Percentiles rank a stretch among this genome's conserved stretches.
These are phyloP conservation scores for Endocalyx cinctus DNA, from an alignment of 2,329 filamentous ascomycete species.

Conservation along the genomic window DNA sequence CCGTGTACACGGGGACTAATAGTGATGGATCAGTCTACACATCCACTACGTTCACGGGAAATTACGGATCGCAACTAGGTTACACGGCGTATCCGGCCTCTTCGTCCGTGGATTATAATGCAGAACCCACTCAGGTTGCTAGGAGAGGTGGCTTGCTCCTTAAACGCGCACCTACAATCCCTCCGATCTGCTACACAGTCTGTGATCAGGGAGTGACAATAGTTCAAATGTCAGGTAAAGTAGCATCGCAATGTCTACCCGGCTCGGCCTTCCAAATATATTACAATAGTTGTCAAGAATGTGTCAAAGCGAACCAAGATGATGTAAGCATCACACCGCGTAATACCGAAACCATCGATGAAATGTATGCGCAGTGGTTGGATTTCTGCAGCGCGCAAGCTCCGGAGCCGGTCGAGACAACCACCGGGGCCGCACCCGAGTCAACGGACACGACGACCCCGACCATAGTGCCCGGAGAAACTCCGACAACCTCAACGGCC, in stretches of 20 bases:
- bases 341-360: slow-evolving; percentile 31
- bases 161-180: slow-evolving; percentile 38
- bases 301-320: slow-evolving; percentile 29
- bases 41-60: slow-evolving; percentile 48
- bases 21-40: slow-evolving; percentile 25
- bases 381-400: slow-evolving; percentile 35
- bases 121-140: slow-evolving; percentile 10
- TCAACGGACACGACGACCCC: slow-evolving; percentile 8
- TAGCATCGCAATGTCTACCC: slow-evolving; percentile 36
- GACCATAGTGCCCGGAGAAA: not conserved
- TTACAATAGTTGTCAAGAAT: slow-evolving; percentile 36
- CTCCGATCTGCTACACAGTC: slow-evolving; percentile 43
- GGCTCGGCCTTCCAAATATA: slow-evolving; percentile 37
- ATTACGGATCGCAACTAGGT: slow-evolving; percentile 49
- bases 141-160: slow-evolving; percentile 17
- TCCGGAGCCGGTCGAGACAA: not conserved
- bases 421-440: slow-evolving; percentile 7
- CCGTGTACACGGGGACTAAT: slow-evolving; percentile 28
- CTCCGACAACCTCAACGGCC: not conserved
- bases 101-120: slow-evolving; percentile 15
- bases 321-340: slow-evolving; percentile 21
- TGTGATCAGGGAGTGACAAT: slow-evolving; percentile 50
- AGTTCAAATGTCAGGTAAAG: slow-evolving; percentile 44
- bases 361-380: slow-evolving; percentile 40
- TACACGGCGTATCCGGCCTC: slow-evolving; percentile 36